Evolutionary conservation across 495 filamentous ascomycete genomes (phyloP), one percentile per base, ranked within the genome.

Genomic region (Bathelium albidoporum): DNA sequence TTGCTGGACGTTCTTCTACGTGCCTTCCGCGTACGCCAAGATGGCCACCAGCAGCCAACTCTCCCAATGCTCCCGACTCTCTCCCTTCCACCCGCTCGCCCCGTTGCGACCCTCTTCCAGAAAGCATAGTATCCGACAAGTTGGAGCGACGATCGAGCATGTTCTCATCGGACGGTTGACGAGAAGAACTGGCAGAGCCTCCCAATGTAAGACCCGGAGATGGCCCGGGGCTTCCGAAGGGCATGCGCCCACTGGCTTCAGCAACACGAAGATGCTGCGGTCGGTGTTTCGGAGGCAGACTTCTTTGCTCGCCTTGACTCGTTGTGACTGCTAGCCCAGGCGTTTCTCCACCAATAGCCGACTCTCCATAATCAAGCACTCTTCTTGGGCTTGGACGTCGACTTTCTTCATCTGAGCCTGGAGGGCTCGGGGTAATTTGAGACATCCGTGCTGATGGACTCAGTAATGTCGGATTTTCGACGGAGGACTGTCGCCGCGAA

Each of bases 1-100:
- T 89, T 2, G 86, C 82, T 2, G 86, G 83, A 32, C 82, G 80
- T 43, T 88, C 87, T 11, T 55, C 49, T 9, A 55, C 11, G 10
- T 29, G 49, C 49, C 49, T 78, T 69, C 65, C 67, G 77, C 45
- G 60, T 70, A 71, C 65, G 64, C 72, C 61, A 76, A 75, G 9
- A 41, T 31, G 41, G 59, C 29, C 1, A 16, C 52, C 24, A 64
- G 62, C 14, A 44, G 43, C 20, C 12, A 67, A 22, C 16, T 28
- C 41, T 52, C 62, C 44, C 29, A 41, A 49, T 77, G 24, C 49
- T 7, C 49, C 49, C 49, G 49, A 55, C 24, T 55, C 49, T 79
- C 20, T 77, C 78, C 5, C 72, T n/a, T 52, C 62, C 45, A 58
- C 67, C 65, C 62, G 66, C 32, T 18, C 72, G 59, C 49, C 29